phyloP scores from a whole-genome alignment of 306 rosid species.

The Quercus suber region DNA sequence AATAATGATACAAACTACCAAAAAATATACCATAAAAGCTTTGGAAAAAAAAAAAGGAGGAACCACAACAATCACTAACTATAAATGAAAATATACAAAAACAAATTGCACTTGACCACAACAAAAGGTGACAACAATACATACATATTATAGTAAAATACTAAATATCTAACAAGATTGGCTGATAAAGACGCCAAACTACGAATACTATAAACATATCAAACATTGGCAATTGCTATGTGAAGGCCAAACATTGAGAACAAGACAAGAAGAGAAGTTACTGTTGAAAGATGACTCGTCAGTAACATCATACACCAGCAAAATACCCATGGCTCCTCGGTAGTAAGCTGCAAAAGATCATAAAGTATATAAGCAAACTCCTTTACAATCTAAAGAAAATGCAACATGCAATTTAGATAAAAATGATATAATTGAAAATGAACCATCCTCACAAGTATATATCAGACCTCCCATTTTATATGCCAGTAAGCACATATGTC shows the following conservation, averaged over 20 bases:
- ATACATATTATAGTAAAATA: background rate
- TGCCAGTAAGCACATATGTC: background rate
- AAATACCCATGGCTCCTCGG: slow-evolving; percentile 90
- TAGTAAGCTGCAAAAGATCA: slow-evolving; percentile 67
- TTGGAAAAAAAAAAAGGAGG: background rate
- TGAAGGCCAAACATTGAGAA: slow-evolving; percentile 17
- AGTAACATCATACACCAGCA: slow-evolving; percentile 82
- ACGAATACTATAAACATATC: background rate
- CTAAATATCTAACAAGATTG: background rate
- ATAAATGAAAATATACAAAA: background rate
- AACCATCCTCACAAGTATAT: background rate
- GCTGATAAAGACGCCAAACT: background rate
- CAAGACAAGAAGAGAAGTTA: slow-evolving; percentile 35
- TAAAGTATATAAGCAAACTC: slow-evolving; percentile 15
- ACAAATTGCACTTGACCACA: background rate
- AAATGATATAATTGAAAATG: background rate
- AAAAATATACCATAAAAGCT: background rate
- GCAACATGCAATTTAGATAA: background rate
- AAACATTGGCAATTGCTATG: slow-evolving; percentile 6
- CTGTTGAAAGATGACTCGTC: slow-evolving; percentile 84
- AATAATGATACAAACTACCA: background rate
- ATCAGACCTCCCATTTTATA: background rate
- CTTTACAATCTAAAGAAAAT: slow-evolving; percentile 3
- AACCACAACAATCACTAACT: background rate
- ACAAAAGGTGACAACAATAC: background rate